A percentile compares a stretch with the other conserved stretches of the same genome.
phyloP scores from a whole-genome alignment of 257 asterid species.

The Solanum etuberosum region DNA sequence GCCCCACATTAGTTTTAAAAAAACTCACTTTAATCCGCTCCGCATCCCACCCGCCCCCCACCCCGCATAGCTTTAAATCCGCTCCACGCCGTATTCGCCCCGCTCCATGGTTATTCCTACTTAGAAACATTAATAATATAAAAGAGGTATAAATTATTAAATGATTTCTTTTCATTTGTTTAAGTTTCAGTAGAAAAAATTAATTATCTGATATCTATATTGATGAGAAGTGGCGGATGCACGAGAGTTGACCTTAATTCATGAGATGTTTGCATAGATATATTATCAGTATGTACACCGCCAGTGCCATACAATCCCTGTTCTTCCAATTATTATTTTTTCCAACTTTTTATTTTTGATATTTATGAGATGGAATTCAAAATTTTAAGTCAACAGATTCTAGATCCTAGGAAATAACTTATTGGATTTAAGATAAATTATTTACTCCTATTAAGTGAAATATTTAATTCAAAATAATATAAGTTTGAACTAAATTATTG shows the following conservation, averaged over 20 bases:
- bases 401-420: too few relatives aligned
- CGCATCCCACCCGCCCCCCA: accelerated
- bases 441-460: not conserved
- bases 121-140: not conserved
- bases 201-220: not conserved
- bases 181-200: not conserved
- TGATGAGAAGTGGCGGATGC: not conserved
- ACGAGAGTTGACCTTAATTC: not conserved
- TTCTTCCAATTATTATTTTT: not conserved
- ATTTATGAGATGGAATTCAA: not conserved
- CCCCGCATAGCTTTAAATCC: too few relatives aligned
- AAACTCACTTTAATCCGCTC: too few relatives aligned
- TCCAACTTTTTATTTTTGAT: not conserved
- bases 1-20: too few relatives aligned
- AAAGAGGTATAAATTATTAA: not conserved
- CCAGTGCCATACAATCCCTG: not conserved
- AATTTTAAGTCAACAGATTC: not conserved
- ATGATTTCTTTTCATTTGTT: not conserved
- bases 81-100: accelerated
- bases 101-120: too few relatives aligned
- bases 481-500: not conserved
- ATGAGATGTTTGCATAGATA: not conserved
- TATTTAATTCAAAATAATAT: not conserved
- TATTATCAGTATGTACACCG: not conserved
- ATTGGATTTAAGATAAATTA: too few relatives aligned